Conservation (phyloP, 805 yeast genomes). For the Citeromyces nyonsensis region DNA sequence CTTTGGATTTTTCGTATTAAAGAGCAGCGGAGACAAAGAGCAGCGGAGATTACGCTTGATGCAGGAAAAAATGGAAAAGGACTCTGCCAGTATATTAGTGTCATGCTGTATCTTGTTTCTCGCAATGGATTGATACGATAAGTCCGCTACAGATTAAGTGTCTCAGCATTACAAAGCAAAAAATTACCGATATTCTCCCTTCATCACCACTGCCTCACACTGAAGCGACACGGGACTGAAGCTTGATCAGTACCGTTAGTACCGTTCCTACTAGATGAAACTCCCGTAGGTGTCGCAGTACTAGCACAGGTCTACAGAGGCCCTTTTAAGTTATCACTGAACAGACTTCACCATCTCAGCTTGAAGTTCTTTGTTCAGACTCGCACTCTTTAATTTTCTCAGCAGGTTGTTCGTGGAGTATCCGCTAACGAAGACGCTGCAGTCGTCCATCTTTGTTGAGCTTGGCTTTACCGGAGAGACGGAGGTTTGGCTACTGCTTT, state of each 20-base stretch:
- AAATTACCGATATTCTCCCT: conserved; percentile 49
- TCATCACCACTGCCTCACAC: too few relatives aligned
- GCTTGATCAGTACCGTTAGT: conserved; percentile 51
- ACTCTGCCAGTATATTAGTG: conserved; percentile 87
- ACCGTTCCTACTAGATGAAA: conserved; percentile 44
- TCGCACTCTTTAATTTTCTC: conserved; percentile 58
- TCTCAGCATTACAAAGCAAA: conserved; percentile 63
- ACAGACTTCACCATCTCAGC: conserved; percentile 86
- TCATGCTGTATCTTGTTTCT: conserved; percentile 84
- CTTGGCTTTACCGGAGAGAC: conserved; percentile 84
- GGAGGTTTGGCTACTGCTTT: conserved; percentile 57
- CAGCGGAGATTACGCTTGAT: conserved; percentile 64
- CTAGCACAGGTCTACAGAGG: conserved; percentile 93
- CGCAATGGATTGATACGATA: conserved; percentile 91
- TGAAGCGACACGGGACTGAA: conserved; percentile 53
- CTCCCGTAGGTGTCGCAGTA: conserved; percentile 91
- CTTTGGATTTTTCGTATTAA: conserved; percentile 51
- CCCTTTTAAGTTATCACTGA: conserved; percentile 29
- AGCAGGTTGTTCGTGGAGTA: conserved; percentile 81
- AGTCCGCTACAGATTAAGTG: conserved; percentile 83
- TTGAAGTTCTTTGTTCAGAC: conserved; percentile 79
- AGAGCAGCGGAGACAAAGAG: conserved; percentile 62
- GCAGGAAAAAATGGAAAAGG: conserved; percentile 88
- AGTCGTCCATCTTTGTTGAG: conserved; percentile 78
- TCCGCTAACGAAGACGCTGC: conserved; percentile 81